A percentile compares a stretch with the other conserved stretches of the same genome.
phyloP scores from a whole-genome alignment of 257 asterid species.

The Capsicum rhomboideum region DNA sequence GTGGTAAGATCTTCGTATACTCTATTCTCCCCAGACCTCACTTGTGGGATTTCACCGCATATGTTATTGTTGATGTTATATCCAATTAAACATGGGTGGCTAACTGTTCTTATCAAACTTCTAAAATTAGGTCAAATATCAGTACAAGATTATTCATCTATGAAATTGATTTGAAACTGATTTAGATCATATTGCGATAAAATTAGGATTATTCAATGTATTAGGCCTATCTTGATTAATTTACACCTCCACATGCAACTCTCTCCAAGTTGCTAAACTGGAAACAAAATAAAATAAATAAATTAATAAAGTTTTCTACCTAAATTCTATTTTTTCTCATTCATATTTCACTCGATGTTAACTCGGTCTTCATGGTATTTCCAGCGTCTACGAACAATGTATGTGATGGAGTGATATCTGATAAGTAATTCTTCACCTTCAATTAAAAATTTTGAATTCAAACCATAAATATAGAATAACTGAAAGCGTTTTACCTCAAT shows the following conservation, averaged over 20 bases:
- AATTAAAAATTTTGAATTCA: no score
- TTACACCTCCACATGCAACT: neutral
- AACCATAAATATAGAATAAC: no score
- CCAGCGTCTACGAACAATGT: no score
- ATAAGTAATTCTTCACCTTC: no score
- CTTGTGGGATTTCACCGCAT: no score
- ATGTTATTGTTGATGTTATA: neutral
- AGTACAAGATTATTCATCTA: neutral
- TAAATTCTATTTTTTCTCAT: neutral
- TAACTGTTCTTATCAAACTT: neutral
- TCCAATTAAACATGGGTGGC: neutral
- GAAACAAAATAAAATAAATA: neutral
- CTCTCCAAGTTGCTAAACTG: neutral
- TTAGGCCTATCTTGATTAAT: neutral
- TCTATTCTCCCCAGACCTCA: no score
- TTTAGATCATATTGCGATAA: neutral
- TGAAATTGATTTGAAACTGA: neutral
- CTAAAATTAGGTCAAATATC: neutral
- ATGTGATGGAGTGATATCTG: no score
- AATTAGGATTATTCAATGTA: neutral
- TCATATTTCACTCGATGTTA: neutral
- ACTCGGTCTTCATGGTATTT: neutral
- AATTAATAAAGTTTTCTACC: neutral
- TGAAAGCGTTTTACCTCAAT: fast-evolving
- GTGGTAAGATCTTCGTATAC: no score